phyloP scores from a whole-genome alignment of 2,329 filamentous ascomycete species.

The Gnomoniopsis sp. region DNA sequence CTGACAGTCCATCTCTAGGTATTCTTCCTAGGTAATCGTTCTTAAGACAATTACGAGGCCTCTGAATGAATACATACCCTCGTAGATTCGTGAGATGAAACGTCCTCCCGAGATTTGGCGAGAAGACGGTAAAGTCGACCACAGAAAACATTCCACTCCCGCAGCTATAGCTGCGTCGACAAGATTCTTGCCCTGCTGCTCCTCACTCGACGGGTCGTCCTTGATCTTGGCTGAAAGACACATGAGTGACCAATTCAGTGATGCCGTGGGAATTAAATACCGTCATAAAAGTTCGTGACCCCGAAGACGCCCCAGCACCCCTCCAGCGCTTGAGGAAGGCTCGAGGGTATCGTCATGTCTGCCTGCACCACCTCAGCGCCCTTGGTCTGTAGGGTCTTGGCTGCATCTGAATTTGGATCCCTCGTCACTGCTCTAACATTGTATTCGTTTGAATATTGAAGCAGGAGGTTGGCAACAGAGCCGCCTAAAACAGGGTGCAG shows the following conservation, averaged over 20 bases:
- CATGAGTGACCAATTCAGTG: background rate
- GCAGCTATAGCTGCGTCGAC: constrained; percentile 11
- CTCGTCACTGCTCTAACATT: constrained; percentile 11
- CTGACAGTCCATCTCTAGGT: background rate
- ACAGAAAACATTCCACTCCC: constrained; percentile 9
- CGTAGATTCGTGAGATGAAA: constrained; percentile 10
- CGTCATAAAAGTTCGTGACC: constrained; percentile 15
- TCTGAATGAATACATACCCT: background rate
- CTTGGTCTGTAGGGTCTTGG: background rate
- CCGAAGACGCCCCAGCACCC: constrained; percentile 15
- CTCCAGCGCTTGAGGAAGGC: constrained; percentile 2
- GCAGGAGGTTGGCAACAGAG: constrained; percentile 10
- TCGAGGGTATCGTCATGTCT: constrained; percentile 8
- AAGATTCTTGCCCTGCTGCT: constrained; percentile 14
- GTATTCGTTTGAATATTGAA: constrained; percentile 6
- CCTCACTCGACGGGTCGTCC: constrained; percentile 13
- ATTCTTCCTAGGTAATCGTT: no score
- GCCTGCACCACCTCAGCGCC: constrained; percentile 12
- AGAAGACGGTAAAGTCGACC: constrained; percentile 13
- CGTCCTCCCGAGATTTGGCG: constrained; percentile 8
- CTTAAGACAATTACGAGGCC: no score
- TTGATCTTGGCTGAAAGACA: background rate
- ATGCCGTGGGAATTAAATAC: background rate
- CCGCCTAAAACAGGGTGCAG: background rate
- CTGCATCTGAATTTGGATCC: background rate